A percentile compares a stretch with the other conserved stretches of the same genome.
phyloP scores from a whole-genome alignment of 805 yeast species.

The Sugiyamaella qingdaonensis region DNA sequence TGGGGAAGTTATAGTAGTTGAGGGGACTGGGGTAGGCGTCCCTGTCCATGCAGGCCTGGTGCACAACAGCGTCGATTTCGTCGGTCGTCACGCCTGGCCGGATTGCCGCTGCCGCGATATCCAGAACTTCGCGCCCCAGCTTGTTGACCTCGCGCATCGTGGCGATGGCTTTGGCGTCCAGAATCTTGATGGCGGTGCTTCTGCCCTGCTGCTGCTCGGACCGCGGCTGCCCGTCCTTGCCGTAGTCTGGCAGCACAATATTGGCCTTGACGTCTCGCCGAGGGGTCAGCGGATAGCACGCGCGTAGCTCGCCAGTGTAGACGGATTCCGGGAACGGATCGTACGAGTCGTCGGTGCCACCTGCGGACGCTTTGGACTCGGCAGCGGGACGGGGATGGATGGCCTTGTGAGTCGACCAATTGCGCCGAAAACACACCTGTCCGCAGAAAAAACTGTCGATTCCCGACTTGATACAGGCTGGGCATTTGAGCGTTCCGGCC shows the following conservation, averaged over 20 bases:
- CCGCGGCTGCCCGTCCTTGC: conserved; percentile 70
- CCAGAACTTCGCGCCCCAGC: conserved; percentile 83
- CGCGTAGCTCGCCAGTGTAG: conserved; percentile 71
- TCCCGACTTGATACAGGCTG: conserved; percentile 78
- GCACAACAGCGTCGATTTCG: conserved; percentile 80
- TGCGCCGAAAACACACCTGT: conserved; percentile 75
- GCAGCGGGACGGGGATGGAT: conserved; percentile 56
- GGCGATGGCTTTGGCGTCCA: conserved; percentile 64
- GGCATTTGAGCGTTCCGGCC: conserved; percentile 83
- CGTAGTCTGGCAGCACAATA: conserved; percentile 79
- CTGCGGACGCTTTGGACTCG: background rate
- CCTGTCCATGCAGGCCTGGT: conserved; percentile 81
- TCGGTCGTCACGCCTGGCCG: conserved; percentile 92
- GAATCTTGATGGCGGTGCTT: conserved; percentile 57
- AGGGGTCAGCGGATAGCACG: conserved; percentile 76
- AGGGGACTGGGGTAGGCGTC: conserved; percentile 92
- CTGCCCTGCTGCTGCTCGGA: conserved; percentile 73
- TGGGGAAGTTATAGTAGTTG: conserved; percentile 91
- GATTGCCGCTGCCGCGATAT: conserved; percentile 76
- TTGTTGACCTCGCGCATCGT: conserved; percentile 71
- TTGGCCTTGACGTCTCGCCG: conserved; percentile 66
- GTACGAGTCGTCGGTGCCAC: conserved; percentile 46
- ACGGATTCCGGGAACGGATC: conserved; percentile 82
- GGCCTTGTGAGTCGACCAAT: conserved; percentile 56
- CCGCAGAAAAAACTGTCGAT: conserved; percentile 66